Conservation (phyloP, 352 stramenopile species). For the Pythium aphanidermatum region DNA sequence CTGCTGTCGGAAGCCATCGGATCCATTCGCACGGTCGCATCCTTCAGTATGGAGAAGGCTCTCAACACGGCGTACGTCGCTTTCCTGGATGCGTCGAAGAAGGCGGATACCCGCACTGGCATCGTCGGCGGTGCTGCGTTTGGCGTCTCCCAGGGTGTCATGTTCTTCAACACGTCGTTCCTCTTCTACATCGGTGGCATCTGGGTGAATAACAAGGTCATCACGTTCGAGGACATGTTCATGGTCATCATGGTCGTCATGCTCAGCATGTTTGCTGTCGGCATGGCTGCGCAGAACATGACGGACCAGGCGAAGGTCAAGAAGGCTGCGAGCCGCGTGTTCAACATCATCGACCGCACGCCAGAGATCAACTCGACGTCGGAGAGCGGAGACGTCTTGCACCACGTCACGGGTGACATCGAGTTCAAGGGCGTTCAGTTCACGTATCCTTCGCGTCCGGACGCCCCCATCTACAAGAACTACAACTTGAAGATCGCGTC, state of each 20-base stretch:
- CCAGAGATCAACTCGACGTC: conserved; percentile 23
- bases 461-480: conserved; percentile 48
- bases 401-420: conserved; percentile 20
- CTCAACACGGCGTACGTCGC: conserved; percentile 3
- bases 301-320: conserved; percentile 24
- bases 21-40: conserved; percentile 23
- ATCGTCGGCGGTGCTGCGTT: conserved; percentile 30
- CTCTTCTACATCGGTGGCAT: conserved; percentile 41
- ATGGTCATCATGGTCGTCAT: conserved; percentile 33
- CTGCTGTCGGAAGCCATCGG: conserved; percentile 16
- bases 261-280: conserved; percentile 21
- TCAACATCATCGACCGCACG: conserved; percentile 26
- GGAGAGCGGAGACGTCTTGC: conserved; percentile 8
- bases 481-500: conserved; percentile 58
- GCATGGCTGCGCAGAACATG: conserved; percentile 17
- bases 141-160: conserved; percentile 40
- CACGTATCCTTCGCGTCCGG: conserved; percentile 39
- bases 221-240: conserved; percentile 35
- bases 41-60: conserved; percentile 13
- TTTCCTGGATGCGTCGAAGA: conserved; percentile 1
- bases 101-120: conserved; percentile 19
- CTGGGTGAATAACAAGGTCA: conserved; percentile 20
- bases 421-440: conserved; percentile 43
- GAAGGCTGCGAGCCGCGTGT: conserved; percentile 21
- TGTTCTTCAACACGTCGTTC: conserved; percentile 38